Evolutionary conservation across 495 filamentous ascomycete genomes (phyloP), one percentile per base, ranked within the genome.

Genomic region (Tuber microsphaerosporum): DNA sequence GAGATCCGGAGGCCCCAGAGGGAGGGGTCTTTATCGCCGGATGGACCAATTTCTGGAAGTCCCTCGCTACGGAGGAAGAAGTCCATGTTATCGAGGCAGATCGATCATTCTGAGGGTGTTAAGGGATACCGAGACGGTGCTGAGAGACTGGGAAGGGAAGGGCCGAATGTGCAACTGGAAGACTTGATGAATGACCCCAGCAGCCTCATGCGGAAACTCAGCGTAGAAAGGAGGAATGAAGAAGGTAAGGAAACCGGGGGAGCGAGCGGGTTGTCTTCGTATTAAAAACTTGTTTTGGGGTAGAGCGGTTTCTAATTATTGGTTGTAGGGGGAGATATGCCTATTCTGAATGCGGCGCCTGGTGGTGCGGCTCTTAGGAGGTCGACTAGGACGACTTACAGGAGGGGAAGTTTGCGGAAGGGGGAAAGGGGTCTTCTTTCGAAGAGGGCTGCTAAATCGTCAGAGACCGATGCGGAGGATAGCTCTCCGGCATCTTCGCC

Each of bases 71-170:
- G 90, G 77, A 89, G 95, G 80, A 97, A 97, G 84, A 94, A 94
- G 83, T 97, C 94, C 0, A 97, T 97, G 94, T 86, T 99, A 17
- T 97, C 94, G 9, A 90, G 90, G 77, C 94, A 97, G 83, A 92
- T 99, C 73, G 92, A 97, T 77, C 91, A 88, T 76, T 87, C 87
- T 7, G 87, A 88, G 6, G 91, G 87, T 34, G 88, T 87, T 20
- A 87, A 89, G 41, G 88, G 88, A 61, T 97, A 95, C 82, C 86
- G 89, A 74, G 94, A 99, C 85, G 95, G 95, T 26, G 93, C 94
- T 0, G 95, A 98, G 70, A 87, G 90, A 77, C 84, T 97, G 61
- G 92, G 93, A 34, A 84, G 86, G 42, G 73, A 80, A 34, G 79
- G 84, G n/a, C 85, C 89, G 5, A 90, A 90, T 74, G 82, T 90